A percentile compares a stretch with the other conserved stretches of the same genome.
Evolutionary conservation across 2,329 filamentous ascomycete species (phyloP).

Genomic region (Talaromyces sp.): DNA sequence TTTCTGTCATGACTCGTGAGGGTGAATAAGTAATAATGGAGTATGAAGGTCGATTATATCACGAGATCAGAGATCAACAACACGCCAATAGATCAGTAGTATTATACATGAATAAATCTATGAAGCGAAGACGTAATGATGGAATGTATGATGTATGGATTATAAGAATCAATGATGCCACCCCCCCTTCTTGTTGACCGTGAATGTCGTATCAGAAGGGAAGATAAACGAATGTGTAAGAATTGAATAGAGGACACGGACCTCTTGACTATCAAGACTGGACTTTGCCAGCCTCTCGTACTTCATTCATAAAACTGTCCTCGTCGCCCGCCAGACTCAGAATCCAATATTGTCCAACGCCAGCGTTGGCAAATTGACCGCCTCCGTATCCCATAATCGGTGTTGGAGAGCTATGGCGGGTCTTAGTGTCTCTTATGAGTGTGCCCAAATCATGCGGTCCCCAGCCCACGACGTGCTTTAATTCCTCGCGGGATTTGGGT

Average conservation of each 20-base stretch:
- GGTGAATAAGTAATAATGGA: neutral
- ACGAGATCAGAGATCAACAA: neutral
- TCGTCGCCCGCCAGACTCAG: conserved; percentile 38
- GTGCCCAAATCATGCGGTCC: conserved; percentile 34
- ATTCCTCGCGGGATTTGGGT: conserved; percentile 34
- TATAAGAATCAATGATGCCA: neutral
- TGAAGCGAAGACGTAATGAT: neutral
- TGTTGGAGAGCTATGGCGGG: conserved; percentile 36
- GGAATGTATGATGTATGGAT: neutral
- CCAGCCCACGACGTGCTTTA: conserved; percentile 37
- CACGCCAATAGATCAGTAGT: neutral
- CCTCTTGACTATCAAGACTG: conserved; percentile 22
- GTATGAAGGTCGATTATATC: neutral
- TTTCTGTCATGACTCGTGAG: too few relatives aligned
- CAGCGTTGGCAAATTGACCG: conserved; percentile 32
- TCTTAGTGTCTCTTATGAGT: conserved; percentile 25
- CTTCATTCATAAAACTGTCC: conserved; percentile 42
- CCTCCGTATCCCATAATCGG: conserved; percentile 35
- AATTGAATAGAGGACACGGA: conserved; percentile 9
- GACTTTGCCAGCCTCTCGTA: conserved; percentile 43
- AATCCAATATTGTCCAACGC: conserved; percentile 42
- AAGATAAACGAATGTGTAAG: neutral
- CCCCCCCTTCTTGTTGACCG: neutral
- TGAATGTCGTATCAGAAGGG: neutral
- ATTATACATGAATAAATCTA: neutral